Conservation (phyloP, 169 alveolate species). For the Perkinsus chesapeaki region DNA sequence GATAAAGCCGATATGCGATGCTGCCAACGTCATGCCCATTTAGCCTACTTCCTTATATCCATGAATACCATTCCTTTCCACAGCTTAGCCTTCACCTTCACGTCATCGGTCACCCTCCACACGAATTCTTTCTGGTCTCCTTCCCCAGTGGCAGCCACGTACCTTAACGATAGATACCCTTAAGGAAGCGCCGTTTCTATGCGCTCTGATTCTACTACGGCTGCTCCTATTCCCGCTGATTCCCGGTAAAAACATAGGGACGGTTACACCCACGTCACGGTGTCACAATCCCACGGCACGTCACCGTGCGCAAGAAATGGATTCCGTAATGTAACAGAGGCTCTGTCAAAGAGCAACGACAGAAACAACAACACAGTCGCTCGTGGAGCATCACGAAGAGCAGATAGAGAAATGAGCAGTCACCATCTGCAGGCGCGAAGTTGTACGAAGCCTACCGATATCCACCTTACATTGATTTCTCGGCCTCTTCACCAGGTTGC, state of each 20-base stretch:
- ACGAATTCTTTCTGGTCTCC: neutral
- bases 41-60: neutral
- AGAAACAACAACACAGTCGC: too few species aligned
- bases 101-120: neutral
- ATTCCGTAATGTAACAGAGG: too few species aligned
- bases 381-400: too few species aligned
- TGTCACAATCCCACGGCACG: too few species aligned
- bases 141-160: neutral
- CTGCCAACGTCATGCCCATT: neutral
- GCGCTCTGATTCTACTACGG: neutral
- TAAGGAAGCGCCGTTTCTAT: too few species aligned
- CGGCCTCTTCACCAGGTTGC: neutral
- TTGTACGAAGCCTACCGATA: neutral
- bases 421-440: neutral
- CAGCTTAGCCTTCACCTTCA: neutral
- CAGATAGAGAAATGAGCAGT: neutral
- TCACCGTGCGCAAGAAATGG: too few species aligned
- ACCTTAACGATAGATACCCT: neutral
- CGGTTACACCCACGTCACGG: too few species aligned
- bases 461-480: neutral
- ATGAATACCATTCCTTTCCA: neutral
- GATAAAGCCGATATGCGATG: neutral
- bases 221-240: neutral
- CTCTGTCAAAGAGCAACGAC: too few species aligned
- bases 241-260: too few species aligned